Conservation (phyloP, 352 stramenopile genomes). For the Globisporangium apiculatum region DNA sequence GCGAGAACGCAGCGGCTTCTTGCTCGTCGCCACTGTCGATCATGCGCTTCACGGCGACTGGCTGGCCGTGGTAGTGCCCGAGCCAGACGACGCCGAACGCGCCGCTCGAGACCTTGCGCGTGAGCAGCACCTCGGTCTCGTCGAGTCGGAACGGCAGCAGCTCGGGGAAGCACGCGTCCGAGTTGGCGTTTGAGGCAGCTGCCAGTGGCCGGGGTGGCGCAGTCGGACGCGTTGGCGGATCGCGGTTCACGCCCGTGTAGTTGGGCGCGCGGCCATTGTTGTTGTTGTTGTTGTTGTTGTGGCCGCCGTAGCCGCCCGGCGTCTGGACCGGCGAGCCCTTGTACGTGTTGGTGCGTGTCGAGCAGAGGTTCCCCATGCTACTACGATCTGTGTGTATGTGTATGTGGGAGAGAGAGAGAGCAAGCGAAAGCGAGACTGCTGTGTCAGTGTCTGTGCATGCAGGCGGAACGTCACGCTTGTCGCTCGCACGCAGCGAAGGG, state of each 20-base stretch:
- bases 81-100: constrained; percentile 83
- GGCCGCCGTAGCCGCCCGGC: constrained; percentile 2
- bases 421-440: not conserved
- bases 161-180: constrained; percentile 40
- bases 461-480: too few species aligned
- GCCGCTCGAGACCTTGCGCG: constrained; percentile 75
- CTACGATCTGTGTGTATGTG: not conserved
- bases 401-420: not conserved
- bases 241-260: constrained; percentile 1
- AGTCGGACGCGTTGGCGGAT: not conserved
- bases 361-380: constrained; percentile 11
- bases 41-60: constrained; percentile 84
- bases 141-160: constrained; percentile 70
- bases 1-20: constrained; percentile 62
- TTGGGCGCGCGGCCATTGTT: not conserved
- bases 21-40: constrained; percentile 58
- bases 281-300: not conserved
- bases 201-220: not conserved
- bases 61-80: constrained; percentile 81
- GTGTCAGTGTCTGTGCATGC: not conserved
- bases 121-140: constrained; percentile 76
- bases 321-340: constrained; percentile 10
- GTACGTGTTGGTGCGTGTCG: not conserved
- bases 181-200: constrained; percentile 37
- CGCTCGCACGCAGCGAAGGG: too few species aligned